Base-by-base conservation (phyloP, 768 basidiomycete species). In the Boletus vermiculosoides region DNA sequence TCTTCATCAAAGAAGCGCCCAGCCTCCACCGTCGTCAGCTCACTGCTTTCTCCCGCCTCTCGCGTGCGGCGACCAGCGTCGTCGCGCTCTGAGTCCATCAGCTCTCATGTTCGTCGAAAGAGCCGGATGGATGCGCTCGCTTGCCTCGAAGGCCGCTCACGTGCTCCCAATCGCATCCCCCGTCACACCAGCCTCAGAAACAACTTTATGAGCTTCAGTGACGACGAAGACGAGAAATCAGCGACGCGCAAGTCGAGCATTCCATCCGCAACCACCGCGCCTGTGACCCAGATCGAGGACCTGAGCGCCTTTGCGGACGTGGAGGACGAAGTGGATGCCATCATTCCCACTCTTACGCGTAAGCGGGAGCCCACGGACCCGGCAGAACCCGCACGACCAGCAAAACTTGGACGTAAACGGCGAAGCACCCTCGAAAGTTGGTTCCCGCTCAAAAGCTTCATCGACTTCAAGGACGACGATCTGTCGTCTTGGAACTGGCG, bases 171-270 rank as follows among this genome's bases (percentile, higher is more conserved):
- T 55, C 69, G 68, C 22, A 55, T 64, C 7, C 47, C 65, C 1
- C 49, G 63, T 30, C n/a, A 52, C 30, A 54, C 60, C 55, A 44
- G 39, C 52, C 53, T 57, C 15, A 68, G 73, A 48, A 64, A 68
- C 30, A 86, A 86, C 66, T 87, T 87, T 62, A 87, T 87, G 82
- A 83, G 76, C 73, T 81, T 86, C 78, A 80, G 76, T 50, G 86
- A 88, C 61, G 85, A 87, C 57, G 85, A 85, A 23, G 80, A 80
- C 48, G 80, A 79, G 5, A 76, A 71, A 10, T 50, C 62, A 5
- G 45, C 52, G 20, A 2, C 28, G 0, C 30, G 12, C 49, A 58
- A 45, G 47, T 53, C 57, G 3, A 54, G 42, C 45, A 63, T 12
- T 1, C 5, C 33, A 50, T 28, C 23, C 54, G 40, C 16, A 56